Base-by-base conservation (phyloP, 108 stramenopile genomes). In the Pseudonitzschia pungens region DNA sequence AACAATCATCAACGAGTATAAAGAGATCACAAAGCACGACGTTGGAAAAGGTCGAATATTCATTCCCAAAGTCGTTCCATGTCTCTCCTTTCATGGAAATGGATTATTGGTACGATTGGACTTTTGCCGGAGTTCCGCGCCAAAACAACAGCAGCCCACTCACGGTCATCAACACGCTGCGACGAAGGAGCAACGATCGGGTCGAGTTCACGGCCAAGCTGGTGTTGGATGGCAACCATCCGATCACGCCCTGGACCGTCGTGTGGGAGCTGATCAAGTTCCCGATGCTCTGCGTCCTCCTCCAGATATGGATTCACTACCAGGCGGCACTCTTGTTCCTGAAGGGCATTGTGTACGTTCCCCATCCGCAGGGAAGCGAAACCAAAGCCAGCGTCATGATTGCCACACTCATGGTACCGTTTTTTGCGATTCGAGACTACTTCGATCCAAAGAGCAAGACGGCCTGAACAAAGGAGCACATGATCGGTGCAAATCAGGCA, bases 1-100 rank as follows among this genome's bases (percentile, higher is more conserved):
- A 33, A 28, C n/a, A 4, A 72, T 22, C 50, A 51, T 64, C 6
- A 7, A 65, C 24, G 53, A 65, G 6, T 42, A 56, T 21, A 32
- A 48, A 27, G 67, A 50, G 22, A 5, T 5, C 36, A 22, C 27
- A 71, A 18, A n/a, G 54, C 43, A 18, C 4, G 52, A 36, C 36
- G 6, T 2, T 36, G 36, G 6, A 40, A 22, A 51, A 70, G 20
- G 45, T 66, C 27, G 9, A 64, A 63, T 73, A 83, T 64, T 40
- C 73, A 57, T 84, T 92, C 71, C 81, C 73, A n/a, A 98, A 98
- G 71, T 68, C 60, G 26, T 98, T 98, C 74, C 98, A 98, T 75
- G 98, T 98, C n/a, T 92, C 91, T 40, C 98, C 98, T 27, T 98
- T 98, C 85, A 97, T 97, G 96, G 93, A 92, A 69, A 98, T 98